Conservation (phyloP, 1,284 basidiomycete species). For the Pterulicium gracile region DNA sequence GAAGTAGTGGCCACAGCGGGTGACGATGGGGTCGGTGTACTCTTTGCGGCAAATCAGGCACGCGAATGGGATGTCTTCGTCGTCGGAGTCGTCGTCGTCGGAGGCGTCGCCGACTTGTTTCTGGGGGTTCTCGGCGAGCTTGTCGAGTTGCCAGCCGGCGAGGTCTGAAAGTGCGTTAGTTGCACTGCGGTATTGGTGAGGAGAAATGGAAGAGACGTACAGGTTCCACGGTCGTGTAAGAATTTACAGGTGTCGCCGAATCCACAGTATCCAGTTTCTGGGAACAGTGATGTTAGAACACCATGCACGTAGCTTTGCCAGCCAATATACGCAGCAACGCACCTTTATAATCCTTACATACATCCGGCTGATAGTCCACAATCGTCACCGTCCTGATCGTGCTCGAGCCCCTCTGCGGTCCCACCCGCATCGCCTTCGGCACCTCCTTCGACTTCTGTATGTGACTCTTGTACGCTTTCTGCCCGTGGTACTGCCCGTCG, state of each 20-base stretch:
- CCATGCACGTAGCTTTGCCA: no score
- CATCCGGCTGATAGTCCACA: constrained; percentile 96
- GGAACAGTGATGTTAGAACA: constrained; percentile 12
- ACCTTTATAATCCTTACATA: constrained; percentile 99
- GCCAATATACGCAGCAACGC: constrained; percentile 16
- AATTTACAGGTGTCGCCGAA: constrained; percentile 99
- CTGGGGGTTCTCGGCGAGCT: constrained; percentile 58
- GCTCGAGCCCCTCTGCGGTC: constrained; percentile 71
- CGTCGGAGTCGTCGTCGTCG: constrained; percentile 40
- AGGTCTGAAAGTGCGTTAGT: constrained; percentile 56
- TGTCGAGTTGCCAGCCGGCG: constrained; percentile 96
- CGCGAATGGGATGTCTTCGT: constrained; percentile 94
- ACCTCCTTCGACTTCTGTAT: constrained; percentile 74
- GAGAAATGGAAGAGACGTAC: constrained; percentile 32
- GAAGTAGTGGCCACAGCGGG: constrained; percentile 95
- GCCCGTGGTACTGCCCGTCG: constrained; percentile 86
- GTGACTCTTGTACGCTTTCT: constrained; percentile 74
- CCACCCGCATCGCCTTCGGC: constrained; percentile 84
- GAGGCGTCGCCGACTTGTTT: constrained; percentile 48
- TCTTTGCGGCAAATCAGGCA: constrained; percentile 93
- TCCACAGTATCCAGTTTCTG: constrained; percentile 97
- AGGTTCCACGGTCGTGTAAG: constrained; percentile 80
- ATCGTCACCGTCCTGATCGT: constrained; percentile 95
- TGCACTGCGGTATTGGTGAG: constrained; percentile 11
- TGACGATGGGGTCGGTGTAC: constrained; percentile 92